These are phyloP conservation scores for Cladorrhinum sp. DNA, from an alignment of 2,329 filamentous ascomycete genomes.

Conservation along the genomic window DNA sequence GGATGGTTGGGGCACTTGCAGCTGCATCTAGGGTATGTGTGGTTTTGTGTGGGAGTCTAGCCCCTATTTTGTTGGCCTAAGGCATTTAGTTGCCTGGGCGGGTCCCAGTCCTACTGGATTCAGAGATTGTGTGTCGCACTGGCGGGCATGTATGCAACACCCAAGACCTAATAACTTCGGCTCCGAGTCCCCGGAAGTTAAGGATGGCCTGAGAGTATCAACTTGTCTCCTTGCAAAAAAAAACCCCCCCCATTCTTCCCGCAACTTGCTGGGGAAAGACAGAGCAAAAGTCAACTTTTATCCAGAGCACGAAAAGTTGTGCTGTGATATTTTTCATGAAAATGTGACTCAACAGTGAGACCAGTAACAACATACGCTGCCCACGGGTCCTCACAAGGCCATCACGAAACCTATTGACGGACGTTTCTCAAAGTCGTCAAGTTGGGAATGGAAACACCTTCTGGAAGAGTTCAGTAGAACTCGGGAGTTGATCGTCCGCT, in stretches of 20 bases:
- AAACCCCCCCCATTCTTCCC: neutral
- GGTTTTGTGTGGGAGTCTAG: neutral
- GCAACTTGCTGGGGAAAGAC: too few relatives aligned
- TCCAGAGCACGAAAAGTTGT: too few relatives aligned
- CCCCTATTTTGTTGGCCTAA: neutral
- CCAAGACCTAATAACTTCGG: slow-evolving; percentile 2
- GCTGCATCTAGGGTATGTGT: neutral
- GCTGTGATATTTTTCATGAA: too few relatives aligned
- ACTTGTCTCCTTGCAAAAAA: neutral
- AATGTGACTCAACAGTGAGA: too few relatives aligned
- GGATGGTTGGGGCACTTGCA: neutral
- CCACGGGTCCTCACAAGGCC: too few relatives aligned
- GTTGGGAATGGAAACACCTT: neutral
- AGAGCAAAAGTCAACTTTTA: too few relatives aligned
- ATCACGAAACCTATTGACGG: too few relatives aligned
- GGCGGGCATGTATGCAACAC: neutral
- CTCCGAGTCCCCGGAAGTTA: slow-evolving; percentile 12
- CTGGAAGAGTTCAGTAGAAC: neutral
- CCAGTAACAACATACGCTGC: too few relatives aligned
- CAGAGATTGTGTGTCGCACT: neutral
- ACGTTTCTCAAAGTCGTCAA: too few relatives aligned
- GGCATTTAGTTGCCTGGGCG: neutral
- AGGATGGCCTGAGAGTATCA: neutral
- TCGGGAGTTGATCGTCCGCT: slow-evolving; percentile 13
- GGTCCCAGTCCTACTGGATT: neutral